Conservation (phyloP, 768 basidiomycete genomes). For the Pleurotus eryngii region DNA sequence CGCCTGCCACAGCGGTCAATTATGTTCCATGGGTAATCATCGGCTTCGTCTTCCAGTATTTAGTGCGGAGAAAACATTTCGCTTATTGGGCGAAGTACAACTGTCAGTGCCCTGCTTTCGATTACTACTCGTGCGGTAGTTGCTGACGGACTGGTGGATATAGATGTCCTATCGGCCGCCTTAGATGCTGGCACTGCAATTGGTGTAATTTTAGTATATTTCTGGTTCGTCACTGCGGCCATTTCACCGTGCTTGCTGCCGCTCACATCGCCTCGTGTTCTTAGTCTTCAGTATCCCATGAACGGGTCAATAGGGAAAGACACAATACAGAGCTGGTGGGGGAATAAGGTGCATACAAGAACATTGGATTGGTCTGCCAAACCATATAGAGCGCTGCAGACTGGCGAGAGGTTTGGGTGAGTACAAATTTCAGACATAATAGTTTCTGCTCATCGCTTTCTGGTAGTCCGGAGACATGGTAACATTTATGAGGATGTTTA, state of each 20-base stretch:
- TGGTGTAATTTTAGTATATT: conserved; percentile 65
- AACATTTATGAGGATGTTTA: not conserved
- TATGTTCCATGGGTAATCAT: conserved; percentile 77
- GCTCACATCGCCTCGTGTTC: not conserved
- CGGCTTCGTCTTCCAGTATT: conserved; percentile 75
- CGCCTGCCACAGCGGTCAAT: conserved; percentile 83
- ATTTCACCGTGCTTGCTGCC: not conserved
- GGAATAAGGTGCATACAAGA: conserved; percentile 24
- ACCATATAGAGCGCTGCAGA: conserved; percentile 15
- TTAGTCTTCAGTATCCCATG: conserved; percentile 43
- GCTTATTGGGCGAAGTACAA: conserved; percentile 79
- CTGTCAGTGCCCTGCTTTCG: conserved; percentile 37
- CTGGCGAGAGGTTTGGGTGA: conserved; percentile 26
- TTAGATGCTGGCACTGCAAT: conserved; percentile 69
- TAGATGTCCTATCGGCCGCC: conserved; percentile 74
- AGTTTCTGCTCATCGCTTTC: not conserved
- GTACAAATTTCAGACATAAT: not conserved
- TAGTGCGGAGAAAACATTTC: conserved; percentile 65
- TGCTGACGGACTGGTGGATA: not conserved
- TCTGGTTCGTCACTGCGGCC: conserved; percentile 41
- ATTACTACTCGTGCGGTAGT: not conserved
- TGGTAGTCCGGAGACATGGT: conserved; percentile 6
- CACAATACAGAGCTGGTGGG: conserved; percentile 41
- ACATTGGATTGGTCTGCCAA: conserved; percentile 23
- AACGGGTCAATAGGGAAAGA: conserved; percentile 34